These are phyloP conservation scores for Synchytrium microbalum DNA, from an alignment of 371 early-diverging fungal genomes.

Conservation along the genomic window DNA sequence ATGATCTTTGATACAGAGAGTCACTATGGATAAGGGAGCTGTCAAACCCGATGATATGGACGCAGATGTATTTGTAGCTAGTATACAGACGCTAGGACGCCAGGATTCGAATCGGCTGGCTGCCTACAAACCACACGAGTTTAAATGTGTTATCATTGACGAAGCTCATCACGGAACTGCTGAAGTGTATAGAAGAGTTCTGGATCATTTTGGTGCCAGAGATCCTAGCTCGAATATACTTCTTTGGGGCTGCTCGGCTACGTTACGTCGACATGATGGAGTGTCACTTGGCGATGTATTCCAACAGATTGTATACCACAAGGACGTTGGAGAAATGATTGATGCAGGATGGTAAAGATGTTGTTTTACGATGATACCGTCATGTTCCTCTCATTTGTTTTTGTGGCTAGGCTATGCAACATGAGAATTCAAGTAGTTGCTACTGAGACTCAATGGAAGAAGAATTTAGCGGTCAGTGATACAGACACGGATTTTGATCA, in stretches of 20 bases:
- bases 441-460: too few relatives aligned
- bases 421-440: too few relatives aligned
- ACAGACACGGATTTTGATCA: too few relatives aligned
- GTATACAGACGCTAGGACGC: constrained; percentile 61
- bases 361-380: not conserved
- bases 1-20: constrained; percentile 9
- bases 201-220: constrained; percentile 58
- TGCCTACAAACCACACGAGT: constrained; percentile 60
- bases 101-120: constrained; percentile 40
- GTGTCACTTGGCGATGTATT: constrained; percentile 57
- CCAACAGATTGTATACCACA: constrained; percentile 68
- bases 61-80: constrained; percentile 16
- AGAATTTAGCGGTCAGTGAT: too few relatives aligned
- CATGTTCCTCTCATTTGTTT: not conserved
- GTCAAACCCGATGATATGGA: constrained; percentile 7
- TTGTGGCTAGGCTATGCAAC: too few relatives aligned
- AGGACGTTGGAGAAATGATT: constrained; percentile 73
- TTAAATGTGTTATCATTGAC: constrained; percentile 85
- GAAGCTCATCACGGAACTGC: constrained; percentile 91
- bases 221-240: constrained; percentile 43
- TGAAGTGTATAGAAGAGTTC: constrained; percentile 56
- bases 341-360: constrained; percentile 63
- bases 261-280: constrained; percentile 79
- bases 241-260: constrained; percentile 92
- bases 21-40: constrained; percentile 24